Conservation (phyloP, 768 basidiomycete genomes). For the Phylloporus scabripes region DNA sequence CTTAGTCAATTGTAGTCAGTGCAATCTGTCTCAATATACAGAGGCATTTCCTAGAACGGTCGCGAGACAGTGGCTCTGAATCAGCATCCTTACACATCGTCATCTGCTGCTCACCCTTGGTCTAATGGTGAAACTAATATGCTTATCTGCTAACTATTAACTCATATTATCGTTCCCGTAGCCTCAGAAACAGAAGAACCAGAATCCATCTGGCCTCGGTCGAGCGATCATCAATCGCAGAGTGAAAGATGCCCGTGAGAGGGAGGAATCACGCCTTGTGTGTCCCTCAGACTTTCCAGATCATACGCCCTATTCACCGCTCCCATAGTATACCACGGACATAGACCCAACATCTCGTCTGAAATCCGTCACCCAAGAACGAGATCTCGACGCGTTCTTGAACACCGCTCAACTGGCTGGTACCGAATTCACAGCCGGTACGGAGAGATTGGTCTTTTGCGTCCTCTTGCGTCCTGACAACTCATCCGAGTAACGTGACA, state of each 20-base stretch:
- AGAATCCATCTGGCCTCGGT: constrained; percentile 80
- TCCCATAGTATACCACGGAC: constrained; percentile 63
- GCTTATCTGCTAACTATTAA: neutral
- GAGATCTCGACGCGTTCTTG: constrained; percentile 92
- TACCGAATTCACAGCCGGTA: constrained; percentile 94
- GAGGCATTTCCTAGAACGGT: constrained; percentile 12
- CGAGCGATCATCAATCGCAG: constrained; percentile 93
- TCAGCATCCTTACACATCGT: constrained; percentile 11
- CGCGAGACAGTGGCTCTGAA: constrained; percentile 8
- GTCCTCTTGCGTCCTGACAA: neutral
- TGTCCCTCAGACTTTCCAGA: constrained; percentile 20
- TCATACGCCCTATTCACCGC: neutral
- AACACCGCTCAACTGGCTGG: constrained; percentile 93
- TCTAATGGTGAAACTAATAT: constrained; percentile 12
- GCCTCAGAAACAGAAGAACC: constrained; percentile 56
- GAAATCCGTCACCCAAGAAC: constrained; percentile 92
- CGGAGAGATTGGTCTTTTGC: constrained; percentile 14
- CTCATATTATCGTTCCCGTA: constrained; percentile 15
- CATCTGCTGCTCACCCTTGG: neutral
- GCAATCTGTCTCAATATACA: neutral
- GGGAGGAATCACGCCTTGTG: constrained; percentile 54
- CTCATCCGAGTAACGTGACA: constrained; percentile 23
- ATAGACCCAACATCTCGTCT: constrained; percentile 61
- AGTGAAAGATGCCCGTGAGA: constrained; percentile 37
- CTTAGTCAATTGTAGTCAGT: constrained; percentile 2